Percentiles rank a stretch among this genome's conserved stretches.
Conservation (phyloP, 371 early-diverging fungal species). For the Haplosporangium sp. region DNA sequence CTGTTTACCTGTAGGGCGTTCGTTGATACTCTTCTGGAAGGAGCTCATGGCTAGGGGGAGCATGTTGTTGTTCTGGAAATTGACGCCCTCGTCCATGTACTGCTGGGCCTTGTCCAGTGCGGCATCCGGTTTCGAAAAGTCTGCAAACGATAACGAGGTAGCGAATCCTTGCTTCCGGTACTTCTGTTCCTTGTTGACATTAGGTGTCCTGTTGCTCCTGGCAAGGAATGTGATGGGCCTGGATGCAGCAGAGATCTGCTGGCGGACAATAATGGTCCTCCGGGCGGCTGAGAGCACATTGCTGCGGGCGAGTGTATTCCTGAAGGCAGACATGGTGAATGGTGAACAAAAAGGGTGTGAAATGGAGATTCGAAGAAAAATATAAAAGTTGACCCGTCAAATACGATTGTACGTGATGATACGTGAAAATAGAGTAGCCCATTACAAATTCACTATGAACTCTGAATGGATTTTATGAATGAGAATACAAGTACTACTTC, state of each 20-base stretch:
- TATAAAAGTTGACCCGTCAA: too few relatives aligned
- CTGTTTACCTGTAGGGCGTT: slow-evolving; percentile 38
- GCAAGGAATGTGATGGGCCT: slow-evolving; percentile 60
- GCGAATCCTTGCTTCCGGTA: slow-evolving; percentile 34
- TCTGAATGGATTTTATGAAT: too few relatives aligned
- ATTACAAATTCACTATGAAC: too few relatives aligned
- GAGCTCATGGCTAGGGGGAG: slow-evolving; percentile 51
- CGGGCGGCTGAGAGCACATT: slow-evolving; percentile 2
- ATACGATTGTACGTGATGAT: too few relatives aligned
- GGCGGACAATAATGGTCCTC: slow-evolving; percentile 8
- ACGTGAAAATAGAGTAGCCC: too few relatives aligned
- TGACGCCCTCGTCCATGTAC: slow-evolving; percentile 49
- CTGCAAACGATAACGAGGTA: slow-evolving; percentile 36
- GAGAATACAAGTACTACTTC: too few relatives aligned
- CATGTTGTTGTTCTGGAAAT: slow-evolving; percentile 45
- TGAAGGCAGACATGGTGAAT: slow-evolving; percentile 32
- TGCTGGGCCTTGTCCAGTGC: slow-evolving; percentile 40
- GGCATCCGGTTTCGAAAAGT: slow-evolving; percentile 34
- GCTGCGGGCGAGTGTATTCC: slow-evolving; percentile 26
- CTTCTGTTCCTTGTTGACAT: slow-evolving; percentile 46
- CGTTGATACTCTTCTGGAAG: slow-evolving; percentile 53
- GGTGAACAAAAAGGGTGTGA: not conserved
- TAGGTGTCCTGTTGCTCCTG: slow-evolving; percentile 88
- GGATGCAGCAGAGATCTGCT: not conserved
- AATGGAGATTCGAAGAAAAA: too few relatives aligned